Evolutionary conservation across 768 basidiomycete genomes (phyloP), one percentile per base, ranked within the genome.

Genomic region (Suillus spraguei): DNA sequence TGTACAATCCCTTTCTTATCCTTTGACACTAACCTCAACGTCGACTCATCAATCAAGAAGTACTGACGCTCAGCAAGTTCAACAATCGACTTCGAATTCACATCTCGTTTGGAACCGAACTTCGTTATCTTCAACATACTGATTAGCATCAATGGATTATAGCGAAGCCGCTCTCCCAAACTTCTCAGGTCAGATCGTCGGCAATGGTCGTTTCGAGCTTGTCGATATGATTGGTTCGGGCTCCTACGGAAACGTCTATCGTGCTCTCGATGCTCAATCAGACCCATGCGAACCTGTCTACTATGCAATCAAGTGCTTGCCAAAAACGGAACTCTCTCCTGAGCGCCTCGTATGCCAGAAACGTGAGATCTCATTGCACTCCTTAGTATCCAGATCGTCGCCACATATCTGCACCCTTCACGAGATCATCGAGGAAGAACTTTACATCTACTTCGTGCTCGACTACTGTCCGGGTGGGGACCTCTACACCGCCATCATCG

Each of bases 221-320:
- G 71, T 84, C 64, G 81, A 85, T 64, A 79, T 81, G 60, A 80
- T 95, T 62, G 93, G 91, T 59, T 80, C 85, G 55, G 94, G 94
- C 24, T 86, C 89, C 11, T 92, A 90, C 63, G 90, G 91, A 63
- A 83, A 86, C 54, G 91, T 94, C 67, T 93, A 94, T 76, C 82
- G 84, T 60, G 92, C 90, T 35, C 72, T 87, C 58, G 87, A 91
- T 71, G 71, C 75, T 47, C 71, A 73, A 38, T 78, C 78, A 59
- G 75, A 78, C 36, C 71, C 67, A 22, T 69, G 79, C 49, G 72
- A 72, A 59, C 81, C 77, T 17, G 69, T 72, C 53, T 82, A 81
- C 73, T 87, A 84, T 67, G 91, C 92, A 56, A 83, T 94, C 75
- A 95, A 95, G 74, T 92, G 91, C 71, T 81, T 94, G 58, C 80